Percentiles rank a stretch among this genome's conserved stretches.
phyloP scores from a whole-genome alignment of 164 flowering plant species.

The Saururus chinensis region DNA sequence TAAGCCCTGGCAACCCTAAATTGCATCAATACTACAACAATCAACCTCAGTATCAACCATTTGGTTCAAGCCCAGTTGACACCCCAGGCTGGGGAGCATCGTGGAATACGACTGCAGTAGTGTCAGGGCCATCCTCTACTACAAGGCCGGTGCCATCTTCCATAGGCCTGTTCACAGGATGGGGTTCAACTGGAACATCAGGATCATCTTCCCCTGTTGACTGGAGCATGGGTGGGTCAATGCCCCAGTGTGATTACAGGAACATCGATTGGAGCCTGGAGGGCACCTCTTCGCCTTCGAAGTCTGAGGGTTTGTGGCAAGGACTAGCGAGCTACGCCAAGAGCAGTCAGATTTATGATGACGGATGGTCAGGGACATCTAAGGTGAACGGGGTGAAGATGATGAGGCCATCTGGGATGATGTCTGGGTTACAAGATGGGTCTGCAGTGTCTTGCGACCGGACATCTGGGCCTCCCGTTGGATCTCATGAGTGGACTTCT shows the following conservation, averaged over 20 bases:
- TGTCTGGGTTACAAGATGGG: slow-evolving; percentile 37
- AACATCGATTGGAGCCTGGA: slow-evolving; percentile 74
- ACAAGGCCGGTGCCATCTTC: slow-evolving; percentile 42
- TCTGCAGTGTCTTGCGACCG: slow-evolving; percentile 10
- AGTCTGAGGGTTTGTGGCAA: slow-evolving; percentile 25
- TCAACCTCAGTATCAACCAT: slow-evolving; percentile 26
- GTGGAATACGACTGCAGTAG: slow-evolving; percentile 18
- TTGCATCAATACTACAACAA: slow-evolving; percentile 31
- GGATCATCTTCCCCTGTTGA: slow-evolving; percentile 54
- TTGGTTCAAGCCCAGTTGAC: slow-evolving; percentile 20
- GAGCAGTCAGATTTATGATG: slow-evolving; percentile 21
- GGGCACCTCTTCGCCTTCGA: slow-evolving; percentile 12
- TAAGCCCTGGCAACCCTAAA: slow-evolving; percentile 16
- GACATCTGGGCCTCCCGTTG: slow-evolving; percentile 16
- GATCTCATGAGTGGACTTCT: slow-evolving; percentile 60
- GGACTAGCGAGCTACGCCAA: slow-evolving; percentile 24
- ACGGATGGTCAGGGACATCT: slow-evolving; percentile 13
- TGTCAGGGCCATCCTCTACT: slow-evolving; percentile 12
- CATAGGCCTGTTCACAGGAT: slow-evolving; percentile 54
- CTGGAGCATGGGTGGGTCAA: slow-evolving; percentile 47
- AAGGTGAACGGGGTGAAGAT: slow-evolving; percentile 6
- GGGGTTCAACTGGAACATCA: slow-evolving; percentile 41
- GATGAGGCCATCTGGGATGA: slow-evolving; percentile 19
- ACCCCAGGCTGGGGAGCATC: slow-evolving; percentile 13
- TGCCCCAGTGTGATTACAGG: slow-evolving; percentile 50